Conservation (phyloP, 2,329 filamentous ascomycete genomes). For the Coniochaeta sp. region DNA sequence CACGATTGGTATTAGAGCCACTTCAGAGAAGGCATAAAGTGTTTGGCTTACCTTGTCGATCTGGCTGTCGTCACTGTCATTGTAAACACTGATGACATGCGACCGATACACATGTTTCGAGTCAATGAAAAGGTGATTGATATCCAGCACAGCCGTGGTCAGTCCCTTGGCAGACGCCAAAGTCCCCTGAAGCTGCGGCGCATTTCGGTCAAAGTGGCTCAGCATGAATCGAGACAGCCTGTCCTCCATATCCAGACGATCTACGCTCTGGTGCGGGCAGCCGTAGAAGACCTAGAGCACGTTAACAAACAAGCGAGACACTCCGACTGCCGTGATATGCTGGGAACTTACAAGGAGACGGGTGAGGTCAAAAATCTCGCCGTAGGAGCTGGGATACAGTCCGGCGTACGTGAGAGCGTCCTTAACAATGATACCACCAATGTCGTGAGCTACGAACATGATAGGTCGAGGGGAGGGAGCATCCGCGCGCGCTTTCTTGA, state of each 20-base stretch:
- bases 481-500: not conserved
- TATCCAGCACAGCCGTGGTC: not conserved
- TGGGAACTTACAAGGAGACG: not conserved
- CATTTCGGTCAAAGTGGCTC: not conserved
- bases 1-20: not conserved
- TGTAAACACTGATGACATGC: not conserved
- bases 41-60: not conserved
- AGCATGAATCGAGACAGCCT: not conserved
- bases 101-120: not conserved
- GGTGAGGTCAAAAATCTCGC: not conserved
- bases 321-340: no score
- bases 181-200: not conserved
- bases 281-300: not conserved
- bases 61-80: not conserved
- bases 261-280: not conserved
- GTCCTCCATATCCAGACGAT: slow-evolving; percentile 1
- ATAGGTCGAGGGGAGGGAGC: not conserved
- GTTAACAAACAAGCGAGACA: not conserved
- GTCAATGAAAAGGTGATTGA: not conserved
- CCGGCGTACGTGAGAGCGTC: not conserved
- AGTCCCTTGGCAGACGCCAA: not conserved
- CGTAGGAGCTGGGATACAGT: not conserved
- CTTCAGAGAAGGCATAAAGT: not conserved
- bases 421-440: not conserved
- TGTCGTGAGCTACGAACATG: slow-evolving; percentile 1